Percentiles rank a stretch among this genome's conserved stretches.
Conservation (phyloP, 2,329 filamentous ascomycete genomes). For the Akanthomyces dipterigenus region DNA sequence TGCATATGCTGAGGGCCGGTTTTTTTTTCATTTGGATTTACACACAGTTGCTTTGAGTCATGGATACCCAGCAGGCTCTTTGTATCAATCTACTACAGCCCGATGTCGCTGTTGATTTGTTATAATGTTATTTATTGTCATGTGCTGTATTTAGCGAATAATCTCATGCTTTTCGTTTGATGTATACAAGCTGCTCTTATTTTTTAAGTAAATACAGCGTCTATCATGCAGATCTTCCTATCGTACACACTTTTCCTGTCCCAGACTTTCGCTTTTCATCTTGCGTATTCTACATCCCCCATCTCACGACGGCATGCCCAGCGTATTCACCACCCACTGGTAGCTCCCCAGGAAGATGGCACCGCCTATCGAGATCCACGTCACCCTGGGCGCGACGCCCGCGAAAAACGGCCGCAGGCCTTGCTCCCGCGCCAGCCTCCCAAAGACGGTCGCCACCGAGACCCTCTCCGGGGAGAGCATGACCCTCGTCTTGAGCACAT, state of each 20-base stretch:
- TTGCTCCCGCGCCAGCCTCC: constrained; percentile 55
- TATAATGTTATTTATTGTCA: not conserved
- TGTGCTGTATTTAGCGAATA: not conserved
- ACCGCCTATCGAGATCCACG: constrained; percentile 92
- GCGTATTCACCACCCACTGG: constrained; percentile 75
- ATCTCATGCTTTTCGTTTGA: not conserved
- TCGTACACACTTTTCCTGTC: constrained; percentile 13
- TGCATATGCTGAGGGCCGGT: not conserved
- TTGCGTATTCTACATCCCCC: too few species aligned
- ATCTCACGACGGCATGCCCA: constrained; percentile 32
- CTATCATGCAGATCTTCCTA: not conserved
- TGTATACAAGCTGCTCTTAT: not conserved
- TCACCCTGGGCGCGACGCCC: constrained; percentile 72
- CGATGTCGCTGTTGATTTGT: constrained; percentile 3
- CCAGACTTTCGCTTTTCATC: not conserved
- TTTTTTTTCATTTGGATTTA: not conserved
- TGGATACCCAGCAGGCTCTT: constrained; percentile 6
- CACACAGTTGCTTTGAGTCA: not conserved
- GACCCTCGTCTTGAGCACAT: constrained; percentile 93
- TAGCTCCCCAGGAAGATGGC: constrained; percentile 93
- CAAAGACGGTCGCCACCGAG: constrained; percentile 53
- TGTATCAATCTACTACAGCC: constrained; percentile 1
- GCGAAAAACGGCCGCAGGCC: constrained; percentile 66
- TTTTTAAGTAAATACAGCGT: not conserved
- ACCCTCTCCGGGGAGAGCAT: constrained; percentile 75